Percentiles rank a stretch among this genome's conserved stretches.
These are phyloP conservation scores for Penicillium verhagenii DNA, from an alignment of 495 filamentous ascomycete genomes.

Conservation along the genomic window DNA sequence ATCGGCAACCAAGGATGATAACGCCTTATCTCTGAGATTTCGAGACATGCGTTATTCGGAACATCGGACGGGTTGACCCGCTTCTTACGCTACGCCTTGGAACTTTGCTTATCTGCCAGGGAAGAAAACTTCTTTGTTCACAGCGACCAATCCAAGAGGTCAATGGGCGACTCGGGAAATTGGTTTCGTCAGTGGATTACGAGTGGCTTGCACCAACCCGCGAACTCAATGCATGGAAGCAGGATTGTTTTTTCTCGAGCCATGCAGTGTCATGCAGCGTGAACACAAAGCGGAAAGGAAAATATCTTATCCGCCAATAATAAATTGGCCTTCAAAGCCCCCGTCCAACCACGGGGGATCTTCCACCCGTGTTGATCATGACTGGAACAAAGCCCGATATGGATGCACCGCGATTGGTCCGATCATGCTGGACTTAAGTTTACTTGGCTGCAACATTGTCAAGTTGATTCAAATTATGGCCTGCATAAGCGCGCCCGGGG, in stretches of 20 bases:
- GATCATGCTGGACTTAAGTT: slow-evolving; percentile 7
- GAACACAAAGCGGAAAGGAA: slow-evolving; percentile 1
- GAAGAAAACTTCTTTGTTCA: background rate
- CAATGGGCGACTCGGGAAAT: background rate
- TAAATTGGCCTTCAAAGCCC: background rate
- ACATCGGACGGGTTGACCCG: slow-evolving; percentile 1
- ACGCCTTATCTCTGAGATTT: slow-evolving; percentile 6
- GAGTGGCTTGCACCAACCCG: background rate
- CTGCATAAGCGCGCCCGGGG: slow-evolving; percentile 23
- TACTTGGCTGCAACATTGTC: slow-evolving; percentile 18
- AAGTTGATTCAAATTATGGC: slow-evolving; percentile 10
- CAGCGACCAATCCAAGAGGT: background rate
- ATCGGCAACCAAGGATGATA: background rate
- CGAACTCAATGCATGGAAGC: slow-evolving; percentile 4
- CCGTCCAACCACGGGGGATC: slow-evolving; percentile 1
- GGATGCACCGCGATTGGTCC: slow-evolving; percentile 7
- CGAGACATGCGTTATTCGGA: no score
- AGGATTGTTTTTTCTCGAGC: background rate
- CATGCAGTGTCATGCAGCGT: background rate
- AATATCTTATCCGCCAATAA: slow-evolving; percentile 19
- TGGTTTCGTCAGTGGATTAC: background rate
- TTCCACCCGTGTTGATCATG: background rate
- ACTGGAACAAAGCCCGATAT: slow-evolving; percentile 3
- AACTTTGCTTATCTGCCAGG: background rate
- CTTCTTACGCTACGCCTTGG: background rate